Evolutionary conservation across 106 monocot genomes (phyloP), one percentile per base, ranked within the genome.

Genomic region (Apostasia shenzhenica): DNA sequence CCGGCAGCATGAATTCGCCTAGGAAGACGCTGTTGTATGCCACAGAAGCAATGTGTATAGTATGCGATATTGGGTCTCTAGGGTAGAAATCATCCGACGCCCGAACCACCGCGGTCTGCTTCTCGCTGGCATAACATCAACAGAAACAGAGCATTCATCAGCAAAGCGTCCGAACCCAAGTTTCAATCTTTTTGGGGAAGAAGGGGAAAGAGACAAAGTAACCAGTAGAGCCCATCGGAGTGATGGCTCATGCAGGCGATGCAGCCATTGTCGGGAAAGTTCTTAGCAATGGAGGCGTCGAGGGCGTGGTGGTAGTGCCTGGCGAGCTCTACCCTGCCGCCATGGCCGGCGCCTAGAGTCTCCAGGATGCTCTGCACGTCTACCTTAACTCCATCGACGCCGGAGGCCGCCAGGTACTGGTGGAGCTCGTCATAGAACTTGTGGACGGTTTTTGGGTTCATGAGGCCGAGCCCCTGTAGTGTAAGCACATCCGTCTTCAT

Each of bases 11-110:
- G 78, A 99, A 88, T 70, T 99, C 99, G 4, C 99, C 99, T 0
- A 99, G 90, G 50, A 99, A 99, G 39, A 99, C 55, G 41, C 83
- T 90, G 71, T 99, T 99, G 67, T 85, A 99, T 4, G 99, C 83
- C 1, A 93, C 90, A 2, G 99, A 83, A 1, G 90, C 99, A 41
- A 99, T 90, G 81, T 99, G 99, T 66, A 99, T 93, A 9, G 99
- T 99, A 57, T 99, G 99, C 5, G 99, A 99, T 5, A 80, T 67
- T 1, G 99, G 81, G 54, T 99, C 99, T 66, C 90, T 73, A n/a
- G 99, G 92, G 54, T 78, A 99, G 79, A 99, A 99, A 48, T 99
- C 99, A 50, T 99, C 99, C 1, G 99, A 99, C 4, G 99, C 99
- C 65, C 99, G 83, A 44, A 99, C 80, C 7, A 90, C 87, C 1